Percentiles rank a stretch among this genome's conserved stretches.
Conservation (phyloP, 2,329 filamentous ascomycete species). For the Magnaporthiopsis rhizophila region DNA sequence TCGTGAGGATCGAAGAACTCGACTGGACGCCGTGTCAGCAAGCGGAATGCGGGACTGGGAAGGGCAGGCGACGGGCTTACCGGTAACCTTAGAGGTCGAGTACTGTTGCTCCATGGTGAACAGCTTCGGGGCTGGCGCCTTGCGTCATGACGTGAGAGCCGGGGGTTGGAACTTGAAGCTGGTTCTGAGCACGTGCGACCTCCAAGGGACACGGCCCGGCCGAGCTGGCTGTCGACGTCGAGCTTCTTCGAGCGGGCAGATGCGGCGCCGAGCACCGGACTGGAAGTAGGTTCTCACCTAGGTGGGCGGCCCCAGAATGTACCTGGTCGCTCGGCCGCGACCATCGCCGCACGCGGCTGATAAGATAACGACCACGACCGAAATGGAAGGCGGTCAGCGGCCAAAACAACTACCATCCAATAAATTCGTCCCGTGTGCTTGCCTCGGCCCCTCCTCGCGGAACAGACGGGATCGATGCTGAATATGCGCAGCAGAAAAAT, state of each 20-base stretch:
- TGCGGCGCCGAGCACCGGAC: neutral
- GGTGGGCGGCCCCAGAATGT: neutral
- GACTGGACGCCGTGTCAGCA: conserved; percentile 44
- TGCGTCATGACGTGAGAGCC: neutral
- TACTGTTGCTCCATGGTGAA: conserved; percentile 56
- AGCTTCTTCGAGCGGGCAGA: neutral
- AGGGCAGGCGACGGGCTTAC: conserved; percentile 30
- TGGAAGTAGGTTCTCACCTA: neutral
- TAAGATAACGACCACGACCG: neutral
- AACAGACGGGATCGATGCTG: neutral
- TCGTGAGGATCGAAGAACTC: conserved; percentile 94
- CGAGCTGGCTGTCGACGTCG: too few relatives aligned
- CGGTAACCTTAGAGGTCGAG: conserved; percentile 70
- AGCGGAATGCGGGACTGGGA: neutral
- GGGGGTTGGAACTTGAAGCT: neutral
- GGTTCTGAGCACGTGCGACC: neutral
- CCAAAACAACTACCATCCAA: neutral
- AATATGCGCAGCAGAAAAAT: neutral
- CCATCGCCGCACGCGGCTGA: neutral
- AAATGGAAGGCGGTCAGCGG: neutral
- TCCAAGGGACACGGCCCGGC: neutral
- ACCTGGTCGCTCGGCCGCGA: neutral
- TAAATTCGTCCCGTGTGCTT: neutral
- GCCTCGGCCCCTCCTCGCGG: too few relatives aligned
- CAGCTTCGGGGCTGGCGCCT: conserved; percentile 12